Evolutionary conservation across 2,329 filamentous ascomycete species (phyloP), one percentile per base, ranked within the genome.

Genomic region (Apiospora koreana): DNA sequence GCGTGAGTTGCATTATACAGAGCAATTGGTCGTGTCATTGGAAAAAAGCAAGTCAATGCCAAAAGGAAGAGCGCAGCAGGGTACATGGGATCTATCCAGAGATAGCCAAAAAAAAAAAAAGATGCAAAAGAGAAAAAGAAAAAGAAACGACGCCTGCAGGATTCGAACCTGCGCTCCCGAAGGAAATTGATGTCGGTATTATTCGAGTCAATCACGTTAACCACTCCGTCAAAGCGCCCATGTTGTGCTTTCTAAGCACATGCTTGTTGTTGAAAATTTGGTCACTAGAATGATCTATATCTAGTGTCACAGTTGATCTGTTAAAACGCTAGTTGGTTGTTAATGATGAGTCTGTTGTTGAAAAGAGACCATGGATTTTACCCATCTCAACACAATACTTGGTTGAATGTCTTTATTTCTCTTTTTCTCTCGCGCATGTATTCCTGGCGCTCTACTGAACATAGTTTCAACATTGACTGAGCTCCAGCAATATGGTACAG

Each of bases 121-220:
- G 1, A 46, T 7, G 7, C 18, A 46, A 46, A 18, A 21, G 18
- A 23, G 45, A 28, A 65, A 16, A 65, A 41, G 62, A 28, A 8
- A 4, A 2, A 18, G 25, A 42, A 35, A 66, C 75, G 75, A 76
- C 73, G 73, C 73, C 70, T 71, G 75, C 75, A 70, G 73, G 74
- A 74, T 76, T 76, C 73, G 75, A 76, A 76, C 74, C 73, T 72
- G 74, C 74, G 74, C 75, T 74, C 73, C 75, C 75, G 71, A 75
- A 72, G 73, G 74, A 74, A 76, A 71, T 68, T 73, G 75, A 76
- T 75, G 21, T 62, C 54, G 54, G 7, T 21, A 38, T 41, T 41
- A 8, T 75, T 75, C 75, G 72, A 76, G 73, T 76, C 75, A 43
- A 42, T 43, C 64, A 35, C 64, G 41, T 66, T 66, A 66, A 66